Conservation (phyloP, 306 rosid species). For the Arachis stenosperma region DNA sequence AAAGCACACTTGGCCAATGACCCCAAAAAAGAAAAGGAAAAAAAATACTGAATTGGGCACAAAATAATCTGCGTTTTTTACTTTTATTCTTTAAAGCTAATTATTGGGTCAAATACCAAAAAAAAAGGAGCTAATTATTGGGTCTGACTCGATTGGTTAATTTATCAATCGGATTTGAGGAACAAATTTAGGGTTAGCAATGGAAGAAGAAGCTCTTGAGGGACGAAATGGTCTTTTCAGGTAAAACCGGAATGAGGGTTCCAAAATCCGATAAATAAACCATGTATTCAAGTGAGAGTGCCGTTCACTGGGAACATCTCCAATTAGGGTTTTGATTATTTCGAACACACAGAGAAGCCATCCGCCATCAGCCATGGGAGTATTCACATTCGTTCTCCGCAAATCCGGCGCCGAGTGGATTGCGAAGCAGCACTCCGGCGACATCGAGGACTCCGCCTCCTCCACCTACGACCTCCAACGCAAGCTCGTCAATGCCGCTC, state of each 20-base stretch:
- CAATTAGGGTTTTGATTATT: conserved; percentile 25
- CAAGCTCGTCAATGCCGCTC: conserved; percentile 69
- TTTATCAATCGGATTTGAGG: no score
- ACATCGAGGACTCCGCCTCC: conserved; percentile 71
- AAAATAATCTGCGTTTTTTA: no score
- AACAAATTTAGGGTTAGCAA: no score
- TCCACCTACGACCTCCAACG: conserved; percentile 72
- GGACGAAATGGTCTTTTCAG: conserved; percentile 41
- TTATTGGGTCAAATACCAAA: no score
- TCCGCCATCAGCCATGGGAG: conserved; percentile 71
- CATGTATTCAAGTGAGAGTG: background rate
- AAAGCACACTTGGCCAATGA: no score
- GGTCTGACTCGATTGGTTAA: no score
- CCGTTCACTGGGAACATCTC: conserved; percentile 22
- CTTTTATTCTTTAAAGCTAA: no score
- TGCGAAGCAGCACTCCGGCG: conserved; percentile 74
- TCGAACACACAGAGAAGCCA: background rate
- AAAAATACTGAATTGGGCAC: no score
- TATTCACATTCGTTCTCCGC: conserved; percentile 71
- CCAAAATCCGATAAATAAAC: conserved; percentile 37
- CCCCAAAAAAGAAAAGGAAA: no score
- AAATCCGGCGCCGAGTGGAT: conserved; percentile 70
- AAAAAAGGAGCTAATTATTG: no score
- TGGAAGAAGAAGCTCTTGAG: background rate
- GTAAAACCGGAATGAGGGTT: conserved; percentile 39